Evolutionary conservation across 257 asterid species (phyloP).

Genomic region (Oldenlandia corymbosa): DNA sequence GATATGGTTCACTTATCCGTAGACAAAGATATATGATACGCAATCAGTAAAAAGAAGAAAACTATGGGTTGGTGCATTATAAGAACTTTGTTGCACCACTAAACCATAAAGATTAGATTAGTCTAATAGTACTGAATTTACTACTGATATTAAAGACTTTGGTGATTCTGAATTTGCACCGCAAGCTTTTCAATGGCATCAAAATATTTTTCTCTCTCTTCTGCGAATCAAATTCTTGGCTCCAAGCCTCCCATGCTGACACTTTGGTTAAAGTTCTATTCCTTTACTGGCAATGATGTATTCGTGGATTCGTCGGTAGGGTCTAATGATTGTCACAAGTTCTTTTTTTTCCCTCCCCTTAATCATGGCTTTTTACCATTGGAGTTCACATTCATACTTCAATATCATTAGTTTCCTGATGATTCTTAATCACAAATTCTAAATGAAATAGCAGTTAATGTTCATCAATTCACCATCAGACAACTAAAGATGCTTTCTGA

Average conservation of each 20-base stretch:
- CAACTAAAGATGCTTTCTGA: not conserved
- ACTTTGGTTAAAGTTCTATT: not conserved
- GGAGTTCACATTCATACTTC: not conserved
- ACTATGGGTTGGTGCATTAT: constrained; percentile 2
- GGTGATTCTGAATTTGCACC: not conserved
- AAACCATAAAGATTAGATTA: not conserved
- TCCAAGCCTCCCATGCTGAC: constrained; percentile 2
- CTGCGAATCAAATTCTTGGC: constrained; percentile 19
- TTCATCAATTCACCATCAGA: no score
- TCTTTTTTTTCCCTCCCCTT: not conserved
- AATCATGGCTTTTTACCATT: not conserved
- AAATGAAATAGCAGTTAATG: not conserved
- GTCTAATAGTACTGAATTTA: no score
- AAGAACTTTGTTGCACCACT: constrained; percentile 4
- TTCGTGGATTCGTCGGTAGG: not conserved
- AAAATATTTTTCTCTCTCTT: not conserved
- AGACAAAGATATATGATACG: not conserved
- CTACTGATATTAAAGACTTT: not conserved
- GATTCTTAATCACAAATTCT: not conserved
- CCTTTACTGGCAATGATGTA: not conserved
- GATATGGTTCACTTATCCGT: constrained; percentile 3
- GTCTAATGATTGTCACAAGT: not conserved
- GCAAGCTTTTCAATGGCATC: not conserved
- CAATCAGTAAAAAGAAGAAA: not conserved
- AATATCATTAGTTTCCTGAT: not conserved